Evolutionary conservation across 805 yeast genomes (phyloP), one percentile per base, ranked within the genome.

Genomic region (Teunomyces panamensis): DNA sequence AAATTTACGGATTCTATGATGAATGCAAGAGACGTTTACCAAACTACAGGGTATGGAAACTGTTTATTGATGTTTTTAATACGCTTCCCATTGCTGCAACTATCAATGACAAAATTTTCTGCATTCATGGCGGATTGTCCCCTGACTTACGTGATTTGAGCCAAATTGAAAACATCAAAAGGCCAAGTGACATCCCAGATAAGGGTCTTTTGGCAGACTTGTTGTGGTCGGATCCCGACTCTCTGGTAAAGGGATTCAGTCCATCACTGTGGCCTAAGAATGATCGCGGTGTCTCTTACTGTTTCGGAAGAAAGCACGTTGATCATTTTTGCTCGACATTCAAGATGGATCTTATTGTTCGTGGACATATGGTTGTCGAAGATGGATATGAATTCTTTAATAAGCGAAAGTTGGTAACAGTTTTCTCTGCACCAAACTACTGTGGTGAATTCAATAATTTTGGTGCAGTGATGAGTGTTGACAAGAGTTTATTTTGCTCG

Each of bases 311-410:
- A 54, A 84, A 78, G 45, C 85, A 85, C 45, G 88, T 87, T n/a
- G 85, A 83, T 56, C 74, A 77, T 54, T 87, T 87, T 60, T 79
- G 85, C 56, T 68, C 77, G 43, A 73, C 73, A 33, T 86, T 87
- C 63, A 81, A 83, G 46, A 83, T 87, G 67, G 95, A 87, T 66
- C 68, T 87, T 60, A 81, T 87, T 52, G 88, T 86, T 41, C 71
- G 95, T 58, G 95, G 92, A 6, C 95, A 87, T 62, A 87, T 87
- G 95, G 94, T 87, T 39, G 95, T 87, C 33, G 92, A 87, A 63
- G 92, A 87, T 61, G 95, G 95, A 2, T 87, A 87, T 61, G 94
- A 87, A 62, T 87, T 87, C 62, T 87, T 85, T 63, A 84, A 83
- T 50, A 83, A 81, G 59, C 71, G 89, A 57, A 83, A 82, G 61